Percentiles rank a stretch among this genome's conserved stretches.
Conservation (phyloP, 1,139 yeast species). For the Suhomyces coccinellae region DNA sequence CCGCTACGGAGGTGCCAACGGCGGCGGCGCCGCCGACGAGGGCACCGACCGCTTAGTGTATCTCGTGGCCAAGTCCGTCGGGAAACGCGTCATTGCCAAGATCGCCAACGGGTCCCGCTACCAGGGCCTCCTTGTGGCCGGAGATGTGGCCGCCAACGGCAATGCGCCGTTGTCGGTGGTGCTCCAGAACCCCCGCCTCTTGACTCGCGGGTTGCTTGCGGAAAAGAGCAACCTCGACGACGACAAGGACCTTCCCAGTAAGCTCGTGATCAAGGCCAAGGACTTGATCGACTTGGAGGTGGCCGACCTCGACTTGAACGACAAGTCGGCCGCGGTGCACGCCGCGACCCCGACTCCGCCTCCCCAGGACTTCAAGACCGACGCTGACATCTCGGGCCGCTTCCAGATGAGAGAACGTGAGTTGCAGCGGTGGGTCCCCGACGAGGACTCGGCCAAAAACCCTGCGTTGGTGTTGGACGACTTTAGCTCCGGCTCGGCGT, state of each 20-base stretch:
- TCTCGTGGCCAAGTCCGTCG: constrained; percentile 55
- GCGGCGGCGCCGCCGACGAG: constrained; percentile 8
- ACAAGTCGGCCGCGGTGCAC: constrained; percentile 1
- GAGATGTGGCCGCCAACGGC: constrained; percentile 25
- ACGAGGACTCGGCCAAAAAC: constrained; percentile 34
- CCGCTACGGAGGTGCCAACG: constrained; percentile 26
- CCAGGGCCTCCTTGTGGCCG: constrained; percentile 55
- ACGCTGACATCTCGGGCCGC: constrained; percentile 70
- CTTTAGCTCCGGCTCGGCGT: constrained; percentile 14
- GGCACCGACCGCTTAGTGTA: constrained; percentile 37
- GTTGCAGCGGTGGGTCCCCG: constrained; percentile 85
- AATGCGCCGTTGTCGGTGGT: constrained; percentile 49
- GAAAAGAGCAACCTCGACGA: constrained; percentile 32
- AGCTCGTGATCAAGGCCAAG: constrained; percentile 53
- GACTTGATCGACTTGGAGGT: constrained; percentile 67
- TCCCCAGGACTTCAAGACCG: constrained; percentile 62
- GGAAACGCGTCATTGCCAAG: constrained; percentile 57
- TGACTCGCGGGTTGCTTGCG: constrained; percentile 34
- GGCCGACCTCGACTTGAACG: constrained; percentile 35
- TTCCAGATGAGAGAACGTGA: constrained; percentile 59
- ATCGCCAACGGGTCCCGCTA: constrained; percentile 62
- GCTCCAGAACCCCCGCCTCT: constrained; percentile 45
- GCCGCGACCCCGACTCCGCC: constrained; percentile 6
- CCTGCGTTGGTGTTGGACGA: constrained; percentile 44
- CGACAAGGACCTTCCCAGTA: constrained; percentile 37